phyloP scores from a whole-genome alignment of 2,329 filamentous ascomycete species.

The Alternaria alternata region DNA sequence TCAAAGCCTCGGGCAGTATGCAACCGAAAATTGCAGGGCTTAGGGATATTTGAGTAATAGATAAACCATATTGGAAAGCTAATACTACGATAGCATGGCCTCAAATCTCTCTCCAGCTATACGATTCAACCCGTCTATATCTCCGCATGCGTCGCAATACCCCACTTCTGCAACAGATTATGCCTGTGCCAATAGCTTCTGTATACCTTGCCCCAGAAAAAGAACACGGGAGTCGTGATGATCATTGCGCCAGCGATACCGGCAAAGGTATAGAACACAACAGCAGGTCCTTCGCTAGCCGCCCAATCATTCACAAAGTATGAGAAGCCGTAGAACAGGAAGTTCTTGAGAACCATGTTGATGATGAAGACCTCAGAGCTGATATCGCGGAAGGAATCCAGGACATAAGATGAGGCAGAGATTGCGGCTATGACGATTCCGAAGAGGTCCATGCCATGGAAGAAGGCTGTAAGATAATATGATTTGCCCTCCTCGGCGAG shows the following conservation, averaged over 20 bases:
- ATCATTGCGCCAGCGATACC: conserved; percentile 36
- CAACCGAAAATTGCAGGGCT: too few relatives aligned
- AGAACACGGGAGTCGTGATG: conserved; percentile 41
- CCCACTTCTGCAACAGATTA: conserved; percentile 45
- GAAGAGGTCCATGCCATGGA: conserved; percentile 47
- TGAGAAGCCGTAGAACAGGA: conserved; percentile 55
- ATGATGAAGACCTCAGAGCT: conserved; percentile 55
- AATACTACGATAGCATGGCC: background rate
- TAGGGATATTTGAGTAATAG: background rate
- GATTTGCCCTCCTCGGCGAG: conserved; percentile 33
- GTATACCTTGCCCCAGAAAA: conserved; percentile 48
- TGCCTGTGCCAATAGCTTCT: conserved; percentile 47
- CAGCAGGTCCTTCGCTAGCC: conserved; percentile 42
- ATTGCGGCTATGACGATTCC: conserved; percentile 46
- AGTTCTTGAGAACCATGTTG: conserved; percentile 56
- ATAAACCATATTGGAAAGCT: background rate
- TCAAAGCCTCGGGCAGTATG: background rate
- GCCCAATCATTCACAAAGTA: conserved; percentile 57
- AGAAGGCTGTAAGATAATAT: conserved; percentile 43
- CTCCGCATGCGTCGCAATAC: conserved; percentile 44
- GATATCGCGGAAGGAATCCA: conserved; percentile 54
- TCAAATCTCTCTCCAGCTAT: background rate
- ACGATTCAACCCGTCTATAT: conserved; percentile 20
- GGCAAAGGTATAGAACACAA: conserved; percentile 52
- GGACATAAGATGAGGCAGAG: conserved; percentile 46